Conservation (phyloP, 768 basidiomycete species). For the Macrolepiota albuminosa region DNA sequence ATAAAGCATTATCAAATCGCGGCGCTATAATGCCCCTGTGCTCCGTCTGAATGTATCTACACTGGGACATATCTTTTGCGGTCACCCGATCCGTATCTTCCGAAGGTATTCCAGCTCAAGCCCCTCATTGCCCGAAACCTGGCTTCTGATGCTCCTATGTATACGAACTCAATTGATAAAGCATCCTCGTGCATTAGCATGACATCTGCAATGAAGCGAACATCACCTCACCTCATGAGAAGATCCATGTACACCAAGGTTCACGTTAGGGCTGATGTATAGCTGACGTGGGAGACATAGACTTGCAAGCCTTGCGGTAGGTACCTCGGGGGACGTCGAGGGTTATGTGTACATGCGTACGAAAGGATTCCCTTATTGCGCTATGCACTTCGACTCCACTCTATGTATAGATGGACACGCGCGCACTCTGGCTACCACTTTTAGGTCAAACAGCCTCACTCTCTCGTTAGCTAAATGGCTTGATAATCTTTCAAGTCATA, state of each 20-base stretch:
- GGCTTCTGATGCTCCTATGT: background rate
- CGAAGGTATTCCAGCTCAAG: background rate
- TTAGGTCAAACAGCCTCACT: background rate
- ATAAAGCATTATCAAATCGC: background rate
- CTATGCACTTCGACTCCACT: background rate
- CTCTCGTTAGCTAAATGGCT: background rate
- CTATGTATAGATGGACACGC: background rate
- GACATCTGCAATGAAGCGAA: background rate
- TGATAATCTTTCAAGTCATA: background rate
- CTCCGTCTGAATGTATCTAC: background rate
- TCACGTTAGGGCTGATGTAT: background rate
- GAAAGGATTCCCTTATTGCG: background rate
- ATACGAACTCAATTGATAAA: background rate
- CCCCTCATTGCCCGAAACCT: background rate
- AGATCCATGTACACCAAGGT: background rate
- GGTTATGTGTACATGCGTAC: background rate
- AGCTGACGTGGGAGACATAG: background rate
- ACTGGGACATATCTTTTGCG: background rate
- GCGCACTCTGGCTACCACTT: background rate
- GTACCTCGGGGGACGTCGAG: background rate
- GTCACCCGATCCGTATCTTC: background rate
- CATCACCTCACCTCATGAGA: background rate
- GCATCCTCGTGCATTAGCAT: background rate
- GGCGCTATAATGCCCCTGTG: background rate
- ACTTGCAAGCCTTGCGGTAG: background rate